These are phyloP conservation scores for Blastobotrys capitulatus DNA, from an alignment of 1,139 yeast genomes.

Conservation along the genomic window DNA sequence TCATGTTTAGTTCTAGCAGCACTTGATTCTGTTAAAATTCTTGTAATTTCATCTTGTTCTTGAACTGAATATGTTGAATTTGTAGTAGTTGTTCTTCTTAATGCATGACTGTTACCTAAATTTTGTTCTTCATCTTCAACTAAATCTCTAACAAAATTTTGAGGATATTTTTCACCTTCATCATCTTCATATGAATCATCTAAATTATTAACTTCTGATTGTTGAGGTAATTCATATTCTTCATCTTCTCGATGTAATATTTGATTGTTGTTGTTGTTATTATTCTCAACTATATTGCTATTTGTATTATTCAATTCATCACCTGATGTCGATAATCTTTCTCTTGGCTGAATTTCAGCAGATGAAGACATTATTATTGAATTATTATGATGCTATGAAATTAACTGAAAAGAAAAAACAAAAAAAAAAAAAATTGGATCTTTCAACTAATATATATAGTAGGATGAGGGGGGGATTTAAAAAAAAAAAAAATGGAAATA, in stretches of 20 bases:
- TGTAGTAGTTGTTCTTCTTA: neutral
- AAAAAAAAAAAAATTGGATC: no score
- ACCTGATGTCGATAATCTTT: no score
- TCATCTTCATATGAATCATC: conserved; percentile 1
- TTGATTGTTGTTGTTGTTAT: neutral
- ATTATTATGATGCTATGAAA: no score
- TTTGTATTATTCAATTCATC: no score
- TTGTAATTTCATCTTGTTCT: neutral
- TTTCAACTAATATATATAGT: no score
- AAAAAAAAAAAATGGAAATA: no score
- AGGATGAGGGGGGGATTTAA: no score
- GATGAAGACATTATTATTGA: no score
- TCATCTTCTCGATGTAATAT: neutral
- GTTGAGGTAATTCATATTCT: neutral
- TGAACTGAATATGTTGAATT: neutral
- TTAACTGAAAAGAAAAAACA: no score
- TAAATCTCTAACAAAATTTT: conserved; percentile 5
- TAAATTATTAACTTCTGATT: neutral
- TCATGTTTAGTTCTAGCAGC: neutral
- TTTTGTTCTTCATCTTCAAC: conserved; percentile 4
- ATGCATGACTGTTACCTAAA: neutral
- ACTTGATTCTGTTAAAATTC: neutral
- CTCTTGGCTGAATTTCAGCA: no score
- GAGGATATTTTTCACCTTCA: conserved; percentile 4
- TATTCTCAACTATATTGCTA: no score